Evolutionary conservation across 2,329 filamentous ascomycete genomes (phyloP).

Genomic region (Penicillium sumatraense): DNA sequence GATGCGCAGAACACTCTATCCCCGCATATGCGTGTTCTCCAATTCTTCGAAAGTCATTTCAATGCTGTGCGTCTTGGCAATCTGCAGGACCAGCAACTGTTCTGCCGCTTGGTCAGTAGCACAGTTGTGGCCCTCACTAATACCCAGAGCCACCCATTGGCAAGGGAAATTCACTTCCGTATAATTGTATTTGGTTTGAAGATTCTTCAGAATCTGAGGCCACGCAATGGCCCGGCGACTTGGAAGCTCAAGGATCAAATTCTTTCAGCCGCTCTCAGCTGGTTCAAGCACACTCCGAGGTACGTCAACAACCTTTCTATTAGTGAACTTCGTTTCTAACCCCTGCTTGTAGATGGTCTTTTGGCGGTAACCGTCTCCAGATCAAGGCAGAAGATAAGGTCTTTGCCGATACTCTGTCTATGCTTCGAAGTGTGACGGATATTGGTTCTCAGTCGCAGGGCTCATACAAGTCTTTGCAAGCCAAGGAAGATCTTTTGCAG

Average conservation of each 20-base stretch:
- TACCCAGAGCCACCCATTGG: constrained; percentile 79
- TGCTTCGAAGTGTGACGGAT: constrained; percentile 67
- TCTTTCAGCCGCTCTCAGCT: constrained; percentile 80
- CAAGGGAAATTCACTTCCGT: constrained; percentile 89
- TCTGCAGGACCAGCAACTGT: constrained; percentile 78
- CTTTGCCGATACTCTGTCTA: constrained; percentile 72
- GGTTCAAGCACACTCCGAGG: constrained; percentile 82
- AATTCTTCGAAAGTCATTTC: constrained; percentile 93
- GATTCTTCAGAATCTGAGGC: constrained; percentile 73
- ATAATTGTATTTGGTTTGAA: constrained; percentile 81
- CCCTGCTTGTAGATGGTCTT: constrained; percentile 72
- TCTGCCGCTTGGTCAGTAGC: constrained; percentile 77
- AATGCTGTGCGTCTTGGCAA: constrained; percentile 88
- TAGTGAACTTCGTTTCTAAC: constrained; percentile 7
- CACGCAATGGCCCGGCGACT: constrained; percentile 66
- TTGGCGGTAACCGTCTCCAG: constrained; percentile 90
- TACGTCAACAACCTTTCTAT: constrained; percentile 31
- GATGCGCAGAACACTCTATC: constrained; percentile 80
- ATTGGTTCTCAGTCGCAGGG: constrained; percentile 58
- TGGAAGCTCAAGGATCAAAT: constrained; percentile 90
- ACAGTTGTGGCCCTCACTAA: constrained; percentile 76
- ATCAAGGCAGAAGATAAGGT: constrained; percentile 89
- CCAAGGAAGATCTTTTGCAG: constrained; percentile 82
- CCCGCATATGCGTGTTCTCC: constrained; percentile 82
- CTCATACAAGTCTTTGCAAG: constrained; percentile 68